Base-by-base conservation (phyloP, 2,329 filamentous ascomycete species). In the Pseudocercospora pini-densiflorae region DNA sequence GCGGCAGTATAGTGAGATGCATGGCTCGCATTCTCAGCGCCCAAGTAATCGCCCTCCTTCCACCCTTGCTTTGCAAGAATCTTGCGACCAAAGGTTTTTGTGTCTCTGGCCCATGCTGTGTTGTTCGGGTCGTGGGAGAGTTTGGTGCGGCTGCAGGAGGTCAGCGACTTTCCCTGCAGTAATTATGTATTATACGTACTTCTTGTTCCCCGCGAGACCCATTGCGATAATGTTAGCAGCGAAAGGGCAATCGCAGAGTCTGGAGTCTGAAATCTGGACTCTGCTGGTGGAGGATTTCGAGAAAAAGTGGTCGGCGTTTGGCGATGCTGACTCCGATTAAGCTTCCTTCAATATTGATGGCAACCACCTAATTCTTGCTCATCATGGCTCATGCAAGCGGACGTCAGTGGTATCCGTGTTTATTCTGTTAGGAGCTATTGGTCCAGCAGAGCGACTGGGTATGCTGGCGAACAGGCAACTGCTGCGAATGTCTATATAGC, bases 71-170 rank as follows among this genome's bases (percentile, higher is more conserved):
- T 85, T 59, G 90, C 88, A 76, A 99, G 89, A 72, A 98, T 94
- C 76, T 89, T 92, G 79, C 97, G 94, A 72, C 95, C 95, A 78
- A 95, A 98, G 62, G 89, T 90, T 64, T 86, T 87, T 70, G 90
- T 92, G 77, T 94, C 90, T 75, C 90, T 89, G 64, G 90, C 89
- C 95, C 95, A 99, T 85, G 88, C 89, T 57, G 92, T 97, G 80
- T 98, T 99, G 82, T 98, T 97, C 7, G 95, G 95, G 80, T 99
- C 95, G 77, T 91, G 86, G 71, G 90, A 91, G 76, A 98, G 89
- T 81, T 94, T 97, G 57, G 85, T 85, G 73, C 82, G 84, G 74
- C 86, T 88, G 72, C 67, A 29, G 16, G 3, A 7, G n/a, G 87
- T 63, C 29, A 65, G 61, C 27, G 10, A 21, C 21, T 10, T 3